phyloP scores from a whole-genome alignment of 768 basidiomycete species.

The Pleurotus tuber-regium region DNA sequence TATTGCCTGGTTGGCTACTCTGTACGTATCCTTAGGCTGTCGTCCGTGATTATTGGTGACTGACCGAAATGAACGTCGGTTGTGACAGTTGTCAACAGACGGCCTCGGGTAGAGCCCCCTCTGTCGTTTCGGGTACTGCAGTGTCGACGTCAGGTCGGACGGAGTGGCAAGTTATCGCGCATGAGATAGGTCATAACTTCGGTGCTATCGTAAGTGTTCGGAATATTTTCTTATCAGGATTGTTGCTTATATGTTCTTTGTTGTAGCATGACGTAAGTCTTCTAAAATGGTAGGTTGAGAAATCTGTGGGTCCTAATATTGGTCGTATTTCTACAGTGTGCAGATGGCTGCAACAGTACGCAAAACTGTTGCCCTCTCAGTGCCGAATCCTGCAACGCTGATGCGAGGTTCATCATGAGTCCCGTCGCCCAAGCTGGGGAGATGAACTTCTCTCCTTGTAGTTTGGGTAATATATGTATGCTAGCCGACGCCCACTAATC shows the following conservation, averaged over 20 bases:
- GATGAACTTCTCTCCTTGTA: constrained; percentile 73
- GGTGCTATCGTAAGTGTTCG: constrained; percentile 71
- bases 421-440: constrained; percentile 67
- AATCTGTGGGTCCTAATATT: constrained; percentile 43
- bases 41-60: constrained; percentile 2
- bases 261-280: constrained; percentile 3
- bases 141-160: constrained; percentile 75
- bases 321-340: constrained; percentile 43
- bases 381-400: constrained; percentile 57
- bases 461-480: constrained; percentile 80
- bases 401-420: constrained; percentile 78
- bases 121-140: constrained; percentile 73
- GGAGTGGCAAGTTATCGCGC: constrained; percentile 82
- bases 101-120: constrained; percentile 41
- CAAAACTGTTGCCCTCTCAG: constrained; percentile 69
- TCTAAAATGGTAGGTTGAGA: constrained; percentile 36
- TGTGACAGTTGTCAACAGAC: constrained; percentile 51
- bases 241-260: constrained; percentile 8
- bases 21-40: constrained; percentile 39
- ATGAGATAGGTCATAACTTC: constrained; percentile 87
- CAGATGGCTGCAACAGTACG: constrained; percentile 57
- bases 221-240: not conserved
- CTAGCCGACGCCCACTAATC: constrained; percentile 12
- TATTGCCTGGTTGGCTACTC: constrained; percentile 83
- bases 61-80: not conserved